These are phyloP conservation scores for Mortierella sp. DNA, from an alignment of 371 early-diverging fungal species.

Conservation along the genomic window DNA sequence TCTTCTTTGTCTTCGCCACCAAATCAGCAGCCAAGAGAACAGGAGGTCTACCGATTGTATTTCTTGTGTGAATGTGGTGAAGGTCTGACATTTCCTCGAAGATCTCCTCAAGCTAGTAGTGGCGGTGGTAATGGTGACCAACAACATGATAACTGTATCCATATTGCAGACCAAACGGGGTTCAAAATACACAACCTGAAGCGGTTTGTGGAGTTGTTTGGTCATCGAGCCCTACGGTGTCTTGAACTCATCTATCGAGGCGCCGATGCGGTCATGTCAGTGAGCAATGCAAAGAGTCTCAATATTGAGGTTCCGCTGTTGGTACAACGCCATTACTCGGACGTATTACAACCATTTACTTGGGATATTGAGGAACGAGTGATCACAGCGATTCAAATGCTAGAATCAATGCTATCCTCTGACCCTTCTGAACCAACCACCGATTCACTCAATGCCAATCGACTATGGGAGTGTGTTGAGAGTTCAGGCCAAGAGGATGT, in stretches of 20 bases:
- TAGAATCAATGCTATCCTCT: constrained; percentile 1
- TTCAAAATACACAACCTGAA: constrained; percentile 17
- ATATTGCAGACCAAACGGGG: constrained; percentile 26
- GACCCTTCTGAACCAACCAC: neutral
- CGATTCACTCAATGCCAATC: constrained; percentile 11
- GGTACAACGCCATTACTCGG: constrained; percentile 12
- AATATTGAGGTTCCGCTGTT: constrained; percentile 17
- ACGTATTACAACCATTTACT: constrained; percentile 30
- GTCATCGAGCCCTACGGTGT: constrained; percentile 12
- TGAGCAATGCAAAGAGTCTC: neutral
- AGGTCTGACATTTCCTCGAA: constrained; percentile 15
- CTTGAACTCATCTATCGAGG: constrained; percentile 16
- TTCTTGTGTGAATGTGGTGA: constrained; percentile 29
- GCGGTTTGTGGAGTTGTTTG: constrained; percentile 18
- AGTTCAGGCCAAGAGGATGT: constrained; percentile 8
- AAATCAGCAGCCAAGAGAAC: too few relatives aligned
- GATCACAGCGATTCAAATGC: constrained; percentile 20
- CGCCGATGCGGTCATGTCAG: neutral
- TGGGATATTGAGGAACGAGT: constrained; percentile 37
- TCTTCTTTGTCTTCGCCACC: too few relatives aligned
- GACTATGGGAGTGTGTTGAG: constrained; percentile 36
- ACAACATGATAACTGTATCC: constrained; percentile 19
- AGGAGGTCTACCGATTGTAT: constrained; percentile 17
- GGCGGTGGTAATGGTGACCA: too few relatives aligned
- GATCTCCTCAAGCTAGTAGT: neutral